Base-by-base conservation (phyloP, 169 alveolate genomes). In the Plasmodium blacklocki region DNA sequence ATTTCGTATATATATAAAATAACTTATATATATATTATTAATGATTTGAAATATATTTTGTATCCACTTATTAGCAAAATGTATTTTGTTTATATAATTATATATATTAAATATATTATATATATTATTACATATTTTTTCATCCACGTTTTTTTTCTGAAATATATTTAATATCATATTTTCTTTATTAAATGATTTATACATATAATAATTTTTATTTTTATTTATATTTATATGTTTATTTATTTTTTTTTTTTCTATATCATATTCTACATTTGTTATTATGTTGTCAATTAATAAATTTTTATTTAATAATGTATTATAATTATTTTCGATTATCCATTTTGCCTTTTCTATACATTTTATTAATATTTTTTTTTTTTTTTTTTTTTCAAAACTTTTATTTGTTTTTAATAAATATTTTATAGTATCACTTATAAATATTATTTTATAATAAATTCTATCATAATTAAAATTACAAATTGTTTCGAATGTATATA, bases 21-120 rank as follows among this genome's bases (percentile, higher is more conserved):
- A 74, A 56, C 92, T 86, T 12, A 86, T 18, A 49, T 71, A 86
- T 14, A 86, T 72, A 39, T 86, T 86, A 50, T 86, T 86, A 15
- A 86, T 80, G 71, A 86, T 14, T 86, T 86, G 88, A 66, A 86
- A 86, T 9, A 86, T 49, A 70, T 86, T 86, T 18, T 21, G 58
- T 23, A 86, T 54, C 92, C 92, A 86, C 18, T 50, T 32, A 26
- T 72, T 66, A 32, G 3, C 8, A 68, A 76, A 76, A 71, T 76
- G 23, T 6, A 43, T 58, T 23, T 29, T 50, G 6, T 64, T 60
- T 47, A 26, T 47, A 39, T 74, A 3, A 62, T 26, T 49, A 3
- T 8, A 15, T 0, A 26, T 26, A 26, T 26, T 26, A 26, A 2
- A 26, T 32, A 32, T 32, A 32, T 32, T 32, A 32, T 32, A 32